Evolutionary conservation across 495 filamentous ascomycete species (phyloP).

Genomic region (Penicillium salamii): DNA sequence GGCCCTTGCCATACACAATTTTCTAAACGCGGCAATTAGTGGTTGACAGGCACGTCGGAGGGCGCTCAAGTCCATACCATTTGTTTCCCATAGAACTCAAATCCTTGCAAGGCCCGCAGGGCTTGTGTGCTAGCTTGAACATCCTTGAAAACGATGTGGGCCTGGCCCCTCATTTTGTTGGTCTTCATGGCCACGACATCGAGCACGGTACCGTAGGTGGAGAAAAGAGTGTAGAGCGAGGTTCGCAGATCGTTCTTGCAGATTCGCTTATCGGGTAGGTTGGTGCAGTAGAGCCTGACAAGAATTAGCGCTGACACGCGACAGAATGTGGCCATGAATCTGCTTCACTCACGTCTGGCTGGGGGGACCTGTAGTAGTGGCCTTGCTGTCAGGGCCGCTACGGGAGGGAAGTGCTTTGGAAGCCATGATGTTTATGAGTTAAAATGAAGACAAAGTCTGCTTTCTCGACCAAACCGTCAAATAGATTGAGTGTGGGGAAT

Average conservation of each 20-base stretch:
- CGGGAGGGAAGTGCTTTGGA: conserved; percentile 35
- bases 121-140: conserved; percentile 84
- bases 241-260: conserved; percentile 79
- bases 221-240: conserved; percentile 87
- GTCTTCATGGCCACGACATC: conserved; percentile 92
- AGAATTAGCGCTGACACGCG: conserved; percentile 25
- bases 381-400: conserved; percentile 37
- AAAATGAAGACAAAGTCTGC: background rate
- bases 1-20: conserved; percentile 83
- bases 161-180: conserved; percentile 88
- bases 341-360: conserved; percentile 67
- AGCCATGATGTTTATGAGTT: conserved; percentile 30
- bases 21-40: conserved; percentile 49
- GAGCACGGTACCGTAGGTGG: conserved; percentile 87
- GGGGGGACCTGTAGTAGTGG: conserved; percentile 41
- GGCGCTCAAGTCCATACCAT: conserved; percentile 59
- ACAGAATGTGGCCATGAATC: conserved; percentile 9
- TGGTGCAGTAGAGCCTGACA: conserved; percentile 77
- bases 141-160: conserved; percentile 88
- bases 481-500: background rate
- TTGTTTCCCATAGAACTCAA: conserved; percentile 81
- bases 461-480: background rate
- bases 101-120: conserved; percentile 80
- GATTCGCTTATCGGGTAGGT: conserved; percentile 75
- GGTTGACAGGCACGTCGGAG: background rate